phyloP scores from a whole-genome alignment of 2,329 filamentous ascomycete genomes.

The Penicillium sp. region DNA sequence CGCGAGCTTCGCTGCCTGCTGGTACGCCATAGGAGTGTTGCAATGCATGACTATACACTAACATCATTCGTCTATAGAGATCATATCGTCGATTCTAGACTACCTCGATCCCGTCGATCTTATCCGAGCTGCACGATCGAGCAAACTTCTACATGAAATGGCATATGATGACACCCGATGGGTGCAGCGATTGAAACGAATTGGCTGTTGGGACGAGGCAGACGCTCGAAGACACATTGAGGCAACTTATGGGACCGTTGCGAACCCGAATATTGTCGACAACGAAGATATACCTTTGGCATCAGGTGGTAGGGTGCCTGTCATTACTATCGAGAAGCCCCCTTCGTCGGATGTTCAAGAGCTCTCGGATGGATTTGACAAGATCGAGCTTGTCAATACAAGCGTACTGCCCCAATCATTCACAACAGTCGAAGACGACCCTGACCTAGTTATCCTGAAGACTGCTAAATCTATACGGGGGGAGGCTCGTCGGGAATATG shows the following conservation, averaged over 20 bases:
- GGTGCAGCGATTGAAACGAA: conserved; percentile 81
- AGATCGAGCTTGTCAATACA: conserved; percentile 62
- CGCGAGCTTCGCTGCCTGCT: conserved; percentile 78
- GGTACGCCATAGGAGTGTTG: conserved; percentile 55
- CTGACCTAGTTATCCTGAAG: conserved; percentile 70
- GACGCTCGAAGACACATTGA: conserved; percentile 84
- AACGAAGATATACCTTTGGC: conserved; percentile 28
- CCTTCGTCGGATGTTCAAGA: conserved; percentile 35
- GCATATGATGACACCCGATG: conserved; percentile 97
- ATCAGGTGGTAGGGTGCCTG: conserved; percentile 20
- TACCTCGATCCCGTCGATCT: conserved; percentile 85
- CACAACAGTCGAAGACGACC: conserved; percentile 59
- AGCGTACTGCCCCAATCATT: conserved; percentile 31
- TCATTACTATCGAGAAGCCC: conserved; percentile 21
- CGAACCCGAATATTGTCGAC: conserved; percentile 31
- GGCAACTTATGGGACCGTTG: conserved; percentile 56
- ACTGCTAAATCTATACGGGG: conserved; percentile 78
- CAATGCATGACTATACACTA: neutral
- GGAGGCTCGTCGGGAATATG: conserved; percentile 85
- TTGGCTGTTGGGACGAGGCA: conserved; percentile 89
- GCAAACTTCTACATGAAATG: conserved; percentile 91
- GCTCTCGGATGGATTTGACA: conserved; percentile 76
- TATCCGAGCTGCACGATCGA: conserved; percentile 80
- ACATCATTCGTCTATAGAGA: conserved; percentile 60
- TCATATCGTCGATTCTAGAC: conserved; percentile 84